These are phyloP conservation scores for Eutypella sp. DNA, from an alignment of 2,329 filamentous ascomycete species.

Conservation along the genomic window DNA sequence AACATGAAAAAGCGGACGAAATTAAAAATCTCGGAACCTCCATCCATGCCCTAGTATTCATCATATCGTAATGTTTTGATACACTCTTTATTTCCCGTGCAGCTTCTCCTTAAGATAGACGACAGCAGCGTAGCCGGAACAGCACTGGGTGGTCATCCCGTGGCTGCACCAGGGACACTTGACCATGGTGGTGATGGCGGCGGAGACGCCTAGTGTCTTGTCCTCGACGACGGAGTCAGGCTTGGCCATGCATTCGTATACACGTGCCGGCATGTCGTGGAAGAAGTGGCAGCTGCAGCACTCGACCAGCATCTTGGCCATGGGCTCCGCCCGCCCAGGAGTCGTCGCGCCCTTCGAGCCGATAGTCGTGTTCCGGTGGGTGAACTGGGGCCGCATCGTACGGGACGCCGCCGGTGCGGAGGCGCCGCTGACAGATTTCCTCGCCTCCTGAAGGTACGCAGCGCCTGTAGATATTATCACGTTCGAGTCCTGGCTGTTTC, in stretches of 20 bases:
- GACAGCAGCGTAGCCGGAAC: slow-evolving; percentile 62
- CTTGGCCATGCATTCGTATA: slow-evolving; percentile 61
- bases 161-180: slow-evolving; percentile 70
- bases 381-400: slow-evolving; percentile 21
- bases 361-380: slow-evolving; percentile 19
- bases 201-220: slow-evolving; percentile 46
- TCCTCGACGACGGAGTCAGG: slow-evolving; percentile 51
- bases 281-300: slow-evolving; percentile 61
- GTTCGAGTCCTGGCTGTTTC: slow-evolving; percentile 18
- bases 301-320: slow-evolving; percentile 61
- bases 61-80: too few species aligned
- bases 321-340: slow-evolving; percentile 29
- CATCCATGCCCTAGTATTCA: too few species aligned
- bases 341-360: slow-evolving; percentile 15
- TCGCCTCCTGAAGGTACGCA: slow-evolving; percentile 32
- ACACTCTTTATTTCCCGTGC: slow-evolving; percentile 35
- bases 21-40: too few species aligned
- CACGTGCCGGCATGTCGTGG: slow-evolving; percentile 59
- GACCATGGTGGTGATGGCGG: slow-evolving; percentile 55
- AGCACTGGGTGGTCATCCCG: slow-evolving; percentile 64
- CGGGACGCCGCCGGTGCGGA: slow-evolving; percentile 17
- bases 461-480: slow-evolving; percentile 21
- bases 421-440: slow-evolving; percentile 25
- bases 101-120: slow-evolving; percentile 62
- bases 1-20: too few species aligned